phyloP scores from a whole-genome alignment of 176 grass and related monocot species.

The Paspalum notatum region DNA sequence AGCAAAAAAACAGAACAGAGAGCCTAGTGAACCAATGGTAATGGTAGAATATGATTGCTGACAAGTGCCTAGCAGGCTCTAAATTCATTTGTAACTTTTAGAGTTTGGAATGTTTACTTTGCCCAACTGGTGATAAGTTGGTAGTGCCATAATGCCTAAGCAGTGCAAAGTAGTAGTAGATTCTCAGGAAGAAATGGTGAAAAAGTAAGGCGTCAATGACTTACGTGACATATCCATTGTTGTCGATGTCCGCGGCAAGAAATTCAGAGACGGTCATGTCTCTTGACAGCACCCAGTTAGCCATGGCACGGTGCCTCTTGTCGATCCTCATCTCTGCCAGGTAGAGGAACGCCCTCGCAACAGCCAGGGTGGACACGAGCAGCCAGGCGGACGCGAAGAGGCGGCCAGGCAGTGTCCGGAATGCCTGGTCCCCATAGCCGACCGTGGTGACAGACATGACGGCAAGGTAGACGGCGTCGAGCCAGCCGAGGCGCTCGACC shows the following conservation, averaged over 20 bases:
- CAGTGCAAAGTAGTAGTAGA: neutral
- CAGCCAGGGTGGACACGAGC: conserved; percentile 82
- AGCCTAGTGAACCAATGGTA: neutral
- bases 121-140: neutral
- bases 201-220: conserved; percentile 10
- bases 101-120: conserved; percentile 17
- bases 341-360: conserved; percentile 88
- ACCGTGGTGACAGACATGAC: conserved; percentile 97
- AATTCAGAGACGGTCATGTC: conserved; percentile 94
- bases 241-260: conserved; percentile 81
- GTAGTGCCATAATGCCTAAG: neutral
- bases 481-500: conserved; percentile 71
- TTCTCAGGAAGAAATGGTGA: conserved; percentile 15
- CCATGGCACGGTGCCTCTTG: conserved; percentile 84
- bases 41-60: conserved; percentile 1
- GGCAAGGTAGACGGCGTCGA: conserved; percentile 79
- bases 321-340: conserved; percentile 94
- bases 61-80: neutral
- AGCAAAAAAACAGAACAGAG: neutral
- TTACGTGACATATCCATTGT: conserved; percentile 97
- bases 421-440: conserved; percentile 80
- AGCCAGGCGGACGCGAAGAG: conserved; percentile 86
- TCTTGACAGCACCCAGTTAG: conserved; percentile 82
- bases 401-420: conserved; percentile 64
- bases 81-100: neutral